These are phyloP conservation scores for Phytophthora syringae DNA, from an alignment of 352 stramenopile species.

Conservation along the genomic window DNA sequence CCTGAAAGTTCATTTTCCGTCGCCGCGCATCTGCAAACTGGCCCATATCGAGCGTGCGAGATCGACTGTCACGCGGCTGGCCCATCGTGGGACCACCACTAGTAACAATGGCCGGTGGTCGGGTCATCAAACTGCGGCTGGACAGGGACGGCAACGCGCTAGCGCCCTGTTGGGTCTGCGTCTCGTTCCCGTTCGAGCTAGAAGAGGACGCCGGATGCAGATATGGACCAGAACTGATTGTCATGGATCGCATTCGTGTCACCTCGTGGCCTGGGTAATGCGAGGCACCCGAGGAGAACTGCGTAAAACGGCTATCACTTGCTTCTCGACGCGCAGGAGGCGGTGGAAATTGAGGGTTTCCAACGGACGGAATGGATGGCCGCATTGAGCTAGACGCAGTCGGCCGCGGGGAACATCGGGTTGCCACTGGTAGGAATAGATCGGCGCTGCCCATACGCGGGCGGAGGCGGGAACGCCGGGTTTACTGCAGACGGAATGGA, in stretches of 20 bases:
- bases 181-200: constrained; percentile 13
- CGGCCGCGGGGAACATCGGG: constrained; percentile 74
- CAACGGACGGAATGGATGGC: constrained; percentile 57
- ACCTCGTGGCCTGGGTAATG: constrained; percentile 41
- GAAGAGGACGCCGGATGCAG: constrained; percentile 32
- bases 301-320: constrained; percentile 39
- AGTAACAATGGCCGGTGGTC: constrained; percentile 28
- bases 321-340: constrained; percentile 53
- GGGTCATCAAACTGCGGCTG: constrained; percentile 52
- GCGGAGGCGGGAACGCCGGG: constrained; percentile 59
- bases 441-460: constrained; percentile 56
- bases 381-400: constrained; percentile 32
- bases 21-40: constrained; percentile 78
- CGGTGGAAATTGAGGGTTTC: constrained; percentile 66
- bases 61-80: constrained; percentile 78
- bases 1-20: constrained; percentile 90
- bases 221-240: constrained; percentile 61
- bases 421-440: constrained; percentile 75
- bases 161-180: constrained; percentile 26
- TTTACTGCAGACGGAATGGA: constrained; percentile 73
- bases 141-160: constrained; percentile 64
- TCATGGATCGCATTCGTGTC: constrained; percentile 64
- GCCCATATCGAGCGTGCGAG: constrained; percentile 87
- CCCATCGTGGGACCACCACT: constrained; percentile 62
- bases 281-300: constrained; percentile 20